Evolutionary conservation across 2,329 filamentous ascomycete species (phyloP).

Genomic region (Didymella sp.): DNA sequence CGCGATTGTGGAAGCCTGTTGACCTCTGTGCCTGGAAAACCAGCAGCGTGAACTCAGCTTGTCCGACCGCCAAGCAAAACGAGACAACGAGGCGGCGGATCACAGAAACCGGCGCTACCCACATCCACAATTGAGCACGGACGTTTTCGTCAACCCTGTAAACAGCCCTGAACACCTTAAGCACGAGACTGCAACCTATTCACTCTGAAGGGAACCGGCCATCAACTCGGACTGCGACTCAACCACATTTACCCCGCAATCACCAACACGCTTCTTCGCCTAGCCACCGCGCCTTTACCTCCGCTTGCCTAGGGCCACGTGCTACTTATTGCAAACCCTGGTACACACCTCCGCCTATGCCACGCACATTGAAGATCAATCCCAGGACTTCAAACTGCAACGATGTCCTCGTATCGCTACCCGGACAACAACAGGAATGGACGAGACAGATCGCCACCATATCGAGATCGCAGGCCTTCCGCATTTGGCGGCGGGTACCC

Average conservation of each 20-base stretch:
- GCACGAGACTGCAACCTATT: background rate
- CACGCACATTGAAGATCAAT: constrained; percentile 1
- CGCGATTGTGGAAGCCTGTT: constrained; percentile 22
- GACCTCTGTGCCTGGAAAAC: constrained; percentile 20
- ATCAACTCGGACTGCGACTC: background rate
- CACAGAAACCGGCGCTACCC: constrained; percentile 24
- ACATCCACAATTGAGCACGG: constrained; percentile 23
- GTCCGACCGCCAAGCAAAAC: constrained; percentile 26
- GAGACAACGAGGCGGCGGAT: constrained; percentile 9
- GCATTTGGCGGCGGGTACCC: constrained; percentile 63
- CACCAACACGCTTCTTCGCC: background rate
- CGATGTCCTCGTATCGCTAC: constrained; percentile 48
- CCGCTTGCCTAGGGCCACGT: background rate
- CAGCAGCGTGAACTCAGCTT: constrained; percentile 40
- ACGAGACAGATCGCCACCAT: constrained; percentile 58
- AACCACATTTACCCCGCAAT: background rate
- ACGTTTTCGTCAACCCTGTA: constrained; percentile 16
- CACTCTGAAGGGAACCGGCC: background rate
- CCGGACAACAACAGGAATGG: constrained; percentile 48
- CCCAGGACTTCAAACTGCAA: constrained; percentile 8
- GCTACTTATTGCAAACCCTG: background rate
- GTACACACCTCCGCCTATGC: constrained; percentile 9
- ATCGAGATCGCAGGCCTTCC: constrained; percentile 72
- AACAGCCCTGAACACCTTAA: constrained; percentile 1
- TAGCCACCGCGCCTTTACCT: background rate